A percentile compares a stretch with the other conserved stretches of the same genome.
phyloP scores from a whole-genome alignment of 129 eudicot genomes.

The Flaveria trinervia region DNA sequence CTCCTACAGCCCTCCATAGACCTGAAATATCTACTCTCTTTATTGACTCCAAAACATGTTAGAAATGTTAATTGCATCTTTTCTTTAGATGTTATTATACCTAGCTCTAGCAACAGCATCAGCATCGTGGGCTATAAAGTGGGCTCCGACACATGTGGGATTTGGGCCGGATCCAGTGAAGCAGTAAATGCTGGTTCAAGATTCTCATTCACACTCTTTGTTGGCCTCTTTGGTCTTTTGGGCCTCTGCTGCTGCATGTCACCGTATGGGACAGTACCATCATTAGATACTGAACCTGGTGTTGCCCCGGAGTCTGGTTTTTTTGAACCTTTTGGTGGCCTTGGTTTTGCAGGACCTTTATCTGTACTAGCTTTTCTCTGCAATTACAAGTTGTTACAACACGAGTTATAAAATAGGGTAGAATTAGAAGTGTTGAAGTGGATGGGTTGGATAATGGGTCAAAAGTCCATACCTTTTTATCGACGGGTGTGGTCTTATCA shows the following conservation, averaged over 20 bases:
- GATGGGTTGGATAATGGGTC: constrained; percentile 1
- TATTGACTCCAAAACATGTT: not conserved
- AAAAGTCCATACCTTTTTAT: constrained; percentile 50
- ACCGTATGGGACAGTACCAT: constrained; percentile 20
- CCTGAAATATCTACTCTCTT: not conserved
- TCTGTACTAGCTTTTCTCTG: constrained; percentile 55
- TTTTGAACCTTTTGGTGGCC: constrained; percentile 50
- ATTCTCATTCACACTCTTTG: constrained; percentile 81
- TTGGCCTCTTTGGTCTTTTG: constrained; percentile 79
- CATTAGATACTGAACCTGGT: constrained; percentile 41
- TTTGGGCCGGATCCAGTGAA: constrained; percentile 18
- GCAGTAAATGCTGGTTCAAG: constrained; percentile 71
- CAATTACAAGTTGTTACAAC: constrained; percentile 2
- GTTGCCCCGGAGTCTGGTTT: constrained; percentile 34
- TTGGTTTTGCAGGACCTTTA: constrained; percentile 47
- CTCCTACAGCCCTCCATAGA: constrained; percentile 17
- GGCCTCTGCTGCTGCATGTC: constrained; percentile 54
- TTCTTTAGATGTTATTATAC: constrained; percentile 1
- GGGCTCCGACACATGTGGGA: constrained; percentile 7
- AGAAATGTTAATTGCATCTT: not conserved
- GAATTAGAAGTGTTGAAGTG: not conserved
- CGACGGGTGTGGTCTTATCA: constrained; percentile 45
- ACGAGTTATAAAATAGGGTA: not conserved
- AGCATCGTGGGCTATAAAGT: constrained; percentile 19
- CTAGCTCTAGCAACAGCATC: constrained; percentile 1